Evolutionary conservation across 768 basidiomycete genomes (phyloP).

Genomic region (Leccinellum rugosiceps): DNA sequence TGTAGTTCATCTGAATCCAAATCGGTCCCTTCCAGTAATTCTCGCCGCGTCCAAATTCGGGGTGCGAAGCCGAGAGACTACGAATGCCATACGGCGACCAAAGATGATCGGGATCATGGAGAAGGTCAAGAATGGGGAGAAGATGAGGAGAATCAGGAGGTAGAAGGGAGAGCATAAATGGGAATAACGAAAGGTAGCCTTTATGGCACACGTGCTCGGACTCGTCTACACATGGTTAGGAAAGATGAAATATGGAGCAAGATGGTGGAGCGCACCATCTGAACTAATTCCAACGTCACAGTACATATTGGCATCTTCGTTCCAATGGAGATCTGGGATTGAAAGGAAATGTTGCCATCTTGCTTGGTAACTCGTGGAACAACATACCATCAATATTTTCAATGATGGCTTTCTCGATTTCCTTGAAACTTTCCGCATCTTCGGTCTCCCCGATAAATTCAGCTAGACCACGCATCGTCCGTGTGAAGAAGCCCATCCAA

Average conservation of each 20-base stretch:
- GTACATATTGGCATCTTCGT: conserved; percentile 84
- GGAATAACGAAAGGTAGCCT: conserved; percentile 94
- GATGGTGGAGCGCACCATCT: conserved; percentile 54
- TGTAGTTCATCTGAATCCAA: conserved; percentile 98
- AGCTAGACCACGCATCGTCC: conserved; percentile 90
- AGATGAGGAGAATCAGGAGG: conserved; percentile 76
- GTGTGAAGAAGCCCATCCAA: conserved; percentile 95
- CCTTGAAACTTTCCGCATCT: conserved; percentile 70
- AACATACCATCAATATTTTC: conserved; percentile 77
- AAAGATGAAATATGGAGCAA: neutral
- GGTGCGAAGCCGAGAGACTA: conserved; percentile 82
- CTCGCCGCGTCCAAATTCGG: conserved; percentile 88
- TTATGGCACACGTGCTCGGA: conserved; percentile 87
- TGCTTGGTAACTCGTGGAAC: neutral
- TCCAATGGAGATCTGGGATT: conserved; percentile 85
- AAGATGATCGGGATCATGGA: conserved; percentile 77
- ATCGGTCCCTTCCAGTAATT: conserved; percentile 98
- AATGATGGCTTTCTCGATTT: conserved; percentile 77
- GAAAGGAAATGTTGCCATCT: conserved; percentile 1
- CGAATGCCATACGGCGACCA: conserved; percentile 93
- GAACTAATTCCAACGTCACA: conserved; percentile 85
- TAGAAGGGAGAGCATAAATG: conserved; percentile 81
- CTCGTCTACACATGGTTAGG: conserved; percentile 57
- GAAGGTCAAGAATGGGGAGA: conserved; percentile 73
- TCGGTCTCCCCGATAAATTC: conserved; percentile 84